Conservation (phyloP, 257 asterid species). For the Mentha longifolia region DNA sequence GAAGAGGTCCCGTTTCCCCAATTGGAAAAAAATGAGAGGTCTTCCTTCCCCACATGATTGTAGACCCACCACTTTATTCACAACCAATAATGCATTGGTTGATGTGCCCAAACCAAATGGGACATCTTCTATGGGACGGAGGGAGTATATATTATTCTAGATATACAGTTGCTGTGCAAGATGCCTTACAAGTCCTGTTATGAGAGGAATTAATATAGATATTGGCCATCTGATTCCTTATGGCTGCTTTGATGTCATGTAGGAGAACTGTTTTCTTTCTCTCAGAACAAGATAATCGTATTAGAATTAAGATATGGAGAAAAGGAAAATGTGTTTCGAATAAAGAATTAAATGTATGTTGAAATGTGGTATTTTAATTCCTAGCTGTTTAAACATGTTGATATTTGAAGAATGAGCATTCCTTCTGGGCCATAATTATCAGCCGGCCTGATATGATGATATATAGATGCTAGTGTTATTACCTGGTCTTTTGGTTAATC, state of each 20-base stretch:
- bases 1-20: no score
- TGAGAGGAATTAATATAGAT: constrained; percentile 18
- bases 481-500: constrained; percentile 20
- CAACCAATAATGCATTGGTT: no score
- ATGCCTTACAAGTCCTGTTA: constrained; percentile 25
- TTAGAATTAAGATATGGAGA: background rate
- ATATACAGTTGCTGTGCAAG: constrained; percentile 21
- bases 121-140: no score
- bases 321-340: background rate
- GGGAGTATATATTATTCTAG: constrained; percentile 18
- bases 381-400: constrained; percentile 4
- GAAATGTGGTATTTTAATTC: background rate
- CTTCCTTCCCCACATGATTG: no score
- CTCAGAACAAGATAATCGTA: background rate
- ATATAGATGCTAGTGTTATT: constrained; percentile 4
- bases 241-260: constrained; percentile 8
- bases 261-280: background rate
- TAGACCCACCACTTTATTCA: no score
- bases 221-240: constrained; percentile 23
- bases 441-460: background rate
- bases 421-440: background rate
- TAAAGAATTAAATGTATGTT: background rate
- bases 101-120: no score
- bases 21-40: no score
- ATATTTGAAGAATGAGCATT: background rate